A percentile compares a stretch with the other conserved stretches of the same genome.
Evolutionary conservation across 1,139 yeast genomes (phyloP).

Genomic region (Yamadazyma membranifaciens): DNA sequence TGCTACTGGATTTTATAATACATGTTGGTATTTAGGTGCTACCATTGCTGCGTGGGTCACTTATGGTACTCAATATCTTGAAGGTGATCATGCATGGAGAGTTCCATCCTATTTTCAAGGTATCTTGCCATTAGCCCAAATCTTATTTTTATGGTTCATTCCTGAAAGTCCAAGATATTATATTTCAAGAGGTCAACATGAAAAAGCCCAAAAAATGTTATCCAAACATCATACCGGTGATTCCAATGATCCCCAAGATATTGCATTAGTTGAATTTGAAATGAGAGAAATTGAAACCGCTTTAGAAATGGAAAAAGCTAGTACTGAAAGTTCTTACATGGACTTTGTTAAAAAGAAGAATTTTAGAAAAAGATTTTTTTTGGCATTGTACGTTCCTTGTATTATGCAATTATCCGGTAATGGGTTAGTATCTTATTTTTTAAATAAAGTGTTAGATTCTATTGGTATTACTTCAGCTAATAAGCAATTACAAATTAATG

Average conservation of each 20-base stretch:
- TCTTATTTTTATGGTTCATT: constrained; percentile 28
- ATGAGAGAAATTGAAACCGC: constrained; percentile 44
- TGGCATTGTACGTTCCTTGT: constrained; percentile 30
- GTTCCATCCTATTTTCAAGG: constrained; percentile 49
- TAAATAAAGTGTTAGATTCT: constrained; percentile 45
- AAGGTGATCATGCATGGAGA: constrained; percentile 31
- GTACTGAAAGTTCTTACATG: constrained; percentile 25
- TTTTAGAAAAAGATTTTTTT: constrained; percentile 46
- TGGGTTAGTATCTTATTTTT: constrained; percentile 51
- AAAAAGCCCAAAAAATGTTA: constrained; percentile 40
- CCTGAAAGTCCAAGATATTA: constrained; percentile 52
- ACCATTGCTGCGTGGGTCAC: constrained; percentile 55
- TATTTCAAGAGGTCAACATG: constrained; percentile 35
- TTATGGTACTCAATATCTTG: constrained; percentile 39
- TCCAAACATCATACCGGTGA: constrained; percentile 41
- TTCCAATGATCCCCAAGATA: constrained; percentile 26
- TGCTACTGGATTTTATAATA: constrained; percentile 46
- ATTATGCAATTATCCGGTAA: constrained; percentile 53
- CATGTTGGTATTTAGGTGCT: constrained; percentile 53
- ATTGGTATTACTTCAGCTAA: constrained; percentile 46
- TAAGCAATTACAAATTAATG: constrained; percentile 49
- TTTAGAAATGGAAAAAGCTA: constrained; percentile 31
- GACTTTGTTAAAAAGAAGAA: constrained; percentile 35
- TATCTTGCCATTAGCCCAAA: constrained; percentile 28
- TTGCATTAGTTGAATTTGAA: constrained; percentile 42